Evolutionary conservation across 441 rosid species (phyloP).

Genomic region (Corymbia calophylla): DNA sequence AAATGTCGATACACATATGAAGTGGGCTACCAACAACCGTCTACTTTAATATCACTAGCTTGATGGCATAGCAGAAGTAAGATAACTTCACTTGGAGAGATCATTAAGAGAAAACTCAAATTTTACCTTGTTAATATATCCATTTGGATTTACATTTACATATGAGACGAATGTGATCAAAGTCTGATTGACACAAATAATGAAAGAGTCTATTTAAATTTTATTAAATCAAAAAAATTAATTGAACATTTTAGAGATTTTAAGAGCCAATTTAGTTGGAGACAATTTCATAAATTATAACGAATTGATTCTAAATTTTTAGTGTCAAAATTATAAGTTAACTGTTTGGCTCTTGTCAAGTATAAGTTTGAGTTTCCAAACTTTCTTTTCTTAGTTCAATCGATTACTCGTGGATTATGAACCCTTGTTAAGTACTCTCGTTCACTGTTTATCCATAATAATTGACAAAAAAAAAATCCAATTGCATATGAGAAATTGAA

Average conservation of each 20-base stretch:
- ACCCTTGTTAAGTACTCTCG: neutral
- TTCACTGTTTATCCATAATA: neutral
- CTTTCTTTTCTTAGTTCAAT: neutral
- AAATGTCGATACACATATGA: neutral
- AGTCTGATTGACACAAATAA: neutral
- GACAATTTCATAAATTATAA: neutral
- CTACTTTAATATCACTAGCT: neutral
- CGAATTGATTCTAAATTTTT: too few species aligned
- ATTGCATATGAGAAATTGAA: neutral
- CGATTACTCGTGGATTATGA: neutral
- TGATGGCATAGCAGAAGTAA: neutral
- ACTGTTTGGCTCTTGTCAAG: too few species aligned
- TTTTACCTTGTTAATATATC: neutral
- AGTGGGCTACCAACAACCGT: neutral
- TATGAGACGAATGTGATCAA: neutral
- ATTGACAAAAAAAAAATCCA: neutral
- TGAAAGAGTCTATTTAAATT: neutral
- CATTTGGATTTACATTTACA: neutral
- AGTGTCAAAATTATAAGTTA: neutral
- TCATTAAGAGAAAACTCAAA: neutral
- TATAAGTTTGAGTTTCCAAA: neutral
- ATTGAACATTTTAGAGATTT: neutral
- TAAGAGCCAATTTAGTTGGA: neutral
- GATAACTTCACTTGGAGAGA: neutral
- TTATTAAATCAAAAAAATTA: neutral